Conservation (phyloP, 306 rosid genomes). For the Heteromeles arbutifolia region DNA sequence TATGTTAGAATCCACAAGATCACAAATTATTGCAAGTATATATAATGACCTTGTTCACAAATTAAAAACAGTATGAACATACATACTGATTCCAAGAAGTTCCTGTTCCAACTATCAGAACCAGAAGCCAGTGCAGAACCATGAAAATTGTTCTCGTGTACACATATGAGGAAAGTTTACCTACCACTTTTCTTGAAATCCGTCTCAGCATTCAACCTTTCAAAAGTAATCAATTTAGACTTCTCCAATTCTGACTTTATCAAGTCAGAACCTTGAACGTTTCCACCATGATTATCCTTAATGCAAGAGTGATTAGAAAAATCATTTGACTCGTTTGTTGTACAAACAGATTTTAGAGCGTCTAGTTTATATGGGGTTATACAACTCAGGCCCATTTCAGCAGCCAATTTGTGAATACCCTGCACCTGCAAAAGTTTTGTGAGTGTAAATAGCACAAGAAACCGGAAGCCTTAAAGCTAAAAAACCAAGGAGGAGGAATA, state of each 20-base stretch:
- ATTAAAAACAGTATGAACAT: background rate
- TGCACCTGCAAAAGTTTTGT: constrained; percentile 51
- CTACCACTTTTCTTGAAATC: constrained; percentile 45
- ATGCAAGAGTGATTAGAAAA: constrained; percentile 24
- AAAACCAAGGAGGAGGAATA: background rate
- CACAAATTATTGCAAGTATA: background rate
- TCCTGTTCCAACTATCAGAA: background rate
- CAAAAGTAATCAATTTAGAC: constrained; percentile 24
- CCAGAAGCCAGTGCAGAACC: background rate
- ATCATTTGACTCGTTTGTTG: constrained; percentile 29
- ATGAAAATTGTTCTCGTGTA: background rate
- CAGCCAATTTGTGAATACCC: constrained; percentile 78
- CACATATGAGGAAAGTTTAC: constrained; percentile 20
- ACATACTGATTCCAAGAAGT: background rate
- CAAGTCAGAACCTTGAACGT: constrained; percentile 26
- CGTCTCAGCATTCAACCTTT: constrained; percentile 31
- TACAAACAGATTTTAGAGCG: constrained; percentile 80
- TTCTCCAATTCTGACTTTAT: constrained; percentile 37
- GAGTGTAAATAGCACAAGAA: background rate
- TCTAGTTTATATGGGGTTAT: constrained; percentile 68
- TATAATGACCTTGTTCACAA: background rate
- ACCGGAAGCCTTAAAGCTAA: background rate
- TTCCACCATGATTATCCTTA: constrained; percentile 28
- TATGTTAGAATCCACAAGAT: background rate
- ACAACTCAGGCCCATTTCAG: constrained; percentile 85